Percentiles rank a stretch among this genome's conserved stretches.
phyloP scores from a whole-genome alignment of 305 asterid genomes.

The Solanum hybrid region DNA sequence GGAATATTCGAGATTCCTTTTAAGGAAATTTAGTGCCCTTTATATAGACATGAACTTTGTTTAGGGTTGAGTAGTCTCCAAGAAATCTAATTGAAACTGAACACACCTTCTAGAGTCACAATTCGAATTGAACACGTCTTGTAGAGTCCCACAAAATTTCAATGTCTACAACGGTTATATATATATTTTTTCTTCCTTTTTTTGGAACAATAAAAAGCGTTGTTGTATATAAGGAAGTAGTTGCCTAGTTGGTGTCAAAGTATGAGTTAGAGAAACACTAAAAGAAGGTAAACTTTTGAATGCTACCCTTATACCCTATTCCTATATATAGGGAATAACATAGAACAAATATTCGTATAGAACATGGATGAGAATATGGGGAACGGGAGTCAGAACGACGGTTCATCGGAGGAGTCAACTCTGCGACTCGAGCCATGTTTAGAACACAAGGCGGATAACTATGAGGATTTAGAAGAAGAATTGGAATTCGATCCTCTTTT shows the following conservation, averaged over 20 bases:
- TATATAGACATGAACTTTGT: too few species aligned
- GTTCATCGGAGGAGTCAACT: neutral
- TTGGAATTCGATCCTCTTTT: neutral
- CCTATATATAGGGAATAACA: neutral
- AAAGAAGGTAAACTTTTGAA: neutral
- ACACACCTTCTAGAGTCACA: neutral
- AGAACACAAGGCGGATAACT: neutral
- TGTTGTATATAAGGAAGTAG: neutral
- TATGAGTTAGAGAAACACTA: neutral
- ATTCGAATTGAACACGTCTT: too few species aligned
- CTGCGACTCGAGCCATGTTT: neutral
- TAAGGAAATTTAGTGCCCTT: neutral
- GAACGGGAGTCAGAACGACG: neutral
- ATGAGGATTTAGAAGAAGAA: neutral
- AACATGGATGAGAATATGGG: neutral
- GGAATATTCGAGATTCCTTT: too few species aligned
- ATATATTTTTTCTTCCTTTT: too few species aligned
- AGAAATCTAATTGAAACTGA: too few species aligned
- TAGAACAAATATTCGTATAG: neutral
- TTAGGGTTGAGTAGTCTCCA: too few species aligned
- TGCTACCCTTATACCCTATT: neutral
- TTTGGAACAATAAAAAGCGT: neutral
- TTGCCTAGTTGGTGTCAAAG: neutral
- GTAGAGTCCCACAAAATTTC: too few species aligned
- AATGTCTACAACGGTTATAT: neutral